Conservation (phyloP, 306 rosid genomes). For the Cajanus cajan region DNA sequence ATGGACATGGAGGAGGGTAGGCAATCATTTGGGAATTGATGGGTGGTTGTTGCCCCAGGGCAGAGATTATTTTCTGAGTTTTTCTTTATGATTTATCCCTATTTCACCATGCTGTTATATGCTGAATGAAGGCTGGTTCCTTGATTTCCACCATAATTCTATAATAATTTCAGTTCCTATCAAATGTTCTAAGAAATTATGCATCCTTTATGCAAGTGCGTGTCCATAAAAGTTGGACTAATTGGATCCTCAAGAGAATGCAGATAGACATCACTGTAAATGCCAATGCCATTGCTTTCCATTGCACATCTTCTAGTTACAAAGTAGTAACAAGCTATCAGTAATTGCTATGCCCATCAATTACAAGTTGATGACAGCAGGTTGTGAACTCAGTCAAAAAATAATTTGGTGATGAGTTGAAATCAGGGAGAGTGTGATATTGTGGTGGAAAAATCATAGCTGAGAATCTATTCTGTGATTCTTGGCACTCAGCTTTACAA, state of each 20-base stretch:
- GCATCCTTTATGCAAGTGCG: background rate
- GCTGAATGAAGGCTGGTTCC: no score
- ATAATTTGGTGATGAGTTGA: background rate
- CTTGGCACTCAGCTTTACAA: background rate
- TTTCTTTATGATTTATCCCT: no score
- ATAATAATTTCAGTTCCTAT: no score
- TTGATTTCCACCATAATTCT: no score
- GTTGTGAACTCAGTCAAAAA: background rate
- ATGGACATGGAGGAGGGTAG: no score
- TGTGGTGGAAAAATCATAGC: background rate
- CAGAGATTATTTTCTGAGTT: no score
- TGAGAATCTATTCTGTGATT: background rate
- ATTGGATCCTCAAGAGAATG: conserved; percentile 1
- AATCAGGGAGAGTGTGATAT: background rate
- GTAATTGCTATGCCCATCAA: background rate
- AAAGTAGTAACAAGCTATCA: background rate
- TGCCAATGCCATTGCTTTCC: background rate
- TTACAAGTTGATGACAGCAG: background rate
- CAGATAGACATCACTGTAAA: background rate
- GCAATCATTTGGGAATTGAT: no score
- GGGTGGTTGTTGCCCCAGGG: no score
- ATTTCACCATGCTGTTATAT: no score
- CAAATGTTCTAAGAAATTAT: background rate
- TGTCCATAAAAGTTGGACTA: background rate
- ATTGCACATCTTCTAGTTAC: background rate